Base-by-base conservation (phyloP, 345 rosid species). In the Aquilaria malaccensis region DNA sequence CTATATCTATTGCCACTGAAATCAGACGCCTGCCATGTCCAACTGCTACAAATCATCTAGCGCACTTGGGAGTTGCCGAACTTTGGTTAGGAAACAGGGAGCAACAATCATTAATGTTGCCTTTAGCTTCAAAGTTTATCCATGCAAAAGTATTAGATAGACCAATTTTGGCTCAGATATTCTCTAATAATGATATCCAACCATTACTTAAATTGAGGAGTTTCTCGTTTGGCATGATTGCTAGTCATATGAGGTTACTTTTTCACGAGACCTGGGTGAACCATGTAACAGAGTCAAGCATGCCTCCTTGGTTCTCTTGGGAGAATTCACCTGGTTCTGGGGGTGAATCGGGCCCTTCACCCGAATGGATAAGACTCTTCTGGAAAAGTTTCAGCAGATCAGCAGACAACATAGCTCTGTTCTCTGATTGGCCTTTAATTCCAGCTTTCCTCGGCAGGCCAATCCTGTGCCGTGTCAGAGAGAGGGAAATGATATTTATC, bases 391-490 rank as follows among this genome's bases (percentile, higher is more conserved):
- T 83, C 70, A 75, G 70, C 69, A 84, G 82, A 58, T 82, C 92
- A 49, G 70, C 71, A 22, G 96, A 82, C 57, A 84, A 86, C 45
- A 82, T 88, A 59, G 74, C 81, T 48, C 81, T 85, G 58, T 91
- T 88, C 66, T 78, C 84, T 15, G 95, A 91, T 65, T 91, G 98
- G 98, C 98, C 98, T 45, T 67, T 91, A 59, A 81, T 91, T 79
- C 98, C 98, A 81, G 95, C 95, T 56, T 86, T 88, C 76, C 95
- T 88, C 70, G 96, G 98, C 47, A 80, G 96, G 75, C 83, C 92
- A 51, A 78, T 88, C 60, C 75, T 91, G 56, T 91, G 98, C 74
- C 92, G 98, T 67, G 84, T 88, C 57, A 83, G 81, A 70, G 92
- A 85, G 67, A 70, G 78, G 57, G 86, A 78, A 67, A 79, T 91